A percentile compares a stretch with the other conserved stretches of the same genome.
Evolutionary conservation across 75 land plant species (phyloP).

Genomic region (Pseudotsuga menziesii): DNA sequence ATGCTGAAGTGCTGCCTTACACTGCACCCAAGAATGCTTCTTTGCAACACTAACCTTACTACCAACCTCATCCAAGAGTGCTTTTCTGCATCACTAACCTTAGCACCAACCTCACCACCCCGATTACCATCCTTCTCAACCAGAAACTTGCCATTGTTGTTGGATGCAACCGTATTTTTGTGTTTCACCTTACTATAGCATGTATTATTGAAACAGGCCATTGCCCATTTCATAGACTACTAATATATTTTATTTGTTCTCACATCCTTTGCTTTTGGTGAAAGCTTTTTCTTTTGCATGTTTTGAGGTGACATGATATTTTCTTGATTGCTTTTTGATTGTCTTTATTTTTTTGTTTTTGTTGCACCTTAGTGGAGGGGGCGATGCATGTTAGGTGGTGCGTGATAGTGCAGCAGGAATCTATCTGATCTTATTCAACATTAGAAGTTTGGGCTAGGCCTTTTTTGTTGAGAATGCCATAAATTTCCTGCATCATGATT

Average conservation of each 20-base stretch:
- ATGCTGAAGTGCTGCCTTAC: too few species aligned
- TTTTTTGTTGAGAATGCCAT: neutral
- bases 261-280: neutral
- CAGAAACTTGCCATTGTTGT: too few species aligned
- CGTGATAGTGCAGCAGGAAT: too few species aligned
- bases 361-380: too few species aligned
- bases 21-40: too few species aligned
- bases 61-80: too few species aligned
- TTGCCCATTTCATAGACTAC: neutral
- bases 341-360: too few species aligned
- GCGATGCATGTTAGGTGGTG: too few species aligned
- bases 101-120: too few species aligned
- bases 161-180: neutral
- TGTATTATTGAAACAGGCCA: neutral
- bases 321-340: neutral
- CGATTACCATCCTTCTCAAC: too few species aligned
- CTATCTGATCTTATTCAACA: neutral
- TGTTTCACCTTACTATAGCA: neutral
- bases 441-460: neutral
- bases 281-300: neutral
- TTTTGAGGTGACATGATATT: neutral
- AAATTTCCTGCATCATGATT: neutral
- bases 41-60: too few species aligned
- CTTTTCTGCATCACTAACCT: too few species aligned
- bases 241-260: neutral